phyloP scores from a whole-genome alignment of 1,284 basidiomycete genomes.

The Paramarasmius palmivorus region DNA sequence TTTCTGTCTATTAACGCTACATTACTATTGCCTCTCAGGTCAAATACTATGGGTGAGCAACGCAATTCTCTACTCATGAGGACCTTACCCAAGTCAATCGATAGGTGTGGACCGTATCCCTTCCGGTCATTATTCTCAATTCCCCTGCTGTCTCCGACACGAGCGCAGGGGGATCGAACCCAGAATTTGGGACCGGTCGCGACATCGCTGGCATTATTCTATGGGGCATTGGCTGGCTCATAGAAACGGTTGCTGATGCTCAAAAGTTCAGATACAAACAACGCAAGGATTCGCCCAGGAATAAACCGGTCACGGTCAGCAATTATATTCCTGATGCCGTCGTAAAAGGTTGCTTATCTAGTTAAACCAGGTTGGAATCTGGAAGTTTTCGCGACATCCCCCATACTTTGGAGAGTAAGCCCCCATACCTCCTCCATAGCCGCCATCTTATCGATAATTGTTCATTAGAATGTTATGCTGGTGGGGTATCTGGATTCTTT shows the following conservation, averaged over 20 bases:
- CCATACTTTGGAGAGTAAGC: slow-evolving; percentile 78
- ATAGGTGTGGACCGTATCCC: slow-evolving; percentile 67
- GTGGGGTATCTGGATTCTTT: slow-evolving; percentile 74
- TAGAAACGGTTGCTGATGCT: slow-evolving; percentile 63
- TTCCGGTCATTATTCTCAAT: slow-evolving; percentile 67
- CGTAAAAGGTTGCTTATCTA: slow-evolving; percentile 24
- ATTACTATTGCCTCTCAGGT: too few species aligned
- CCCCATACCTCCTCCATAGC: slow-evolving; percentile 14
- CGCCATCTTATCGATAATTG: background rate
- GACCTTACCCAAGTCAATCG: background rate
- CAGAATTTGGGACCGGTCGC: slow-evolving; percentile 58
- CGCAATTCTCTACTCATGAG: background rate
- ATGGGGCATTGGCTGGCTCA: slow-evolving; percentile 61
- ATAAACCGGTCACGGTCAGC: slow-evolving; percentile 48
- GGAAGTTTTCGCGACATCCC: slow-evolving; percentile 69
- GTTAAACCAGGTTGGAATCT: slow-evolving; percentile 51
- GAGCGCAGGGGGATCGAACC: slow-evolving; percentile 42
- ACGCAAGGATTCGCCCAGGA: slow-evolving; percentile 51
- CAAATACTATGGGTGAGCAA: slow-evolving; percentile 55
- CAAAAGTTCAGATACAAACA: slow-evolving; percentile 68
- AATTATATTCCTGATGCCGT: background rate
- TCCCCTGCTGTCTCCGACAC: slow-evolving; percentile 63
- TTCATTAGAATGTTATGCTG: slow-evolving; percentile 62
- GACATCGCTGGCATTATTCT: slow-evolving; percentile 74
- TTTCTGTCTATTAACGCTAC: too few species aligned